These are phyloP conservation scores for Fusarium stilboides DNA, from an alignment of 2,329 filamentous ascomycete genomes.

Conservation along the genomic window DNA sequence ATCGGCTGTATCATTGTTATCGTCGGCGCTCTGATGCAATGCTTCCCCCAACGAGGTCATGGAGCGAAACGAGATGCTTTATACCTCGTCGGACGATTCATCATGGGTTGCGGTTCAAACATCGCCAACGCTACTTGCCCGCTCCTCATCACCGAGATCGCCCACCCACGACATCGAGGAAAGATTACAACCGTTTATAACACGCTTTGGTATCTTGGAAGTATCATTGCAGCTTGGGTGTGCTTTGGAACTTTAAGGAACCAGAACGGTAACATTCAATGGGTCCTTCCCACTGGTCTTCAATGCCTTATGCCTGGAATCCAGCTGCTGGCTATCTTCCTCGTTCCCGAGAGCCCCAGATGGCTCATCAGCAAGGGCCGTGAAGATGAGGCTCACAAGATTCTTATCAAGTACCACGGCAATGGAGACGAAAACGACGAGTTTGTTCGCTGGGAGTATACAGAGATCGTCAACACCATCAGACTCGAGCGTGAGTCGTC, in stretches of 20 bases:
- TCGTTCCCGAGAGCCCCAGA: slow-evolving; percentile 43
- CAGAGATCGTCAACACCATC: slow-evolving; percentile 42
- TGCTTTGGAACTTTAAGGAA: slow-evolving; percentile 41
- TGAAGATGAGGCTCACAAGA: slow-evolving; percentile 38
- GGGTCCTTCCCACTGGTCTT: slow-evolving; percentile 41
- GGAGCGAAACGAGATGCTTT: slow-evolving; percentile 33
- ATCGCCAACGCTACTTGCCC: slow-evolving; percentile 47
- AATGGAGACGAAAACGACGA: slow-evolving; percentile 34
- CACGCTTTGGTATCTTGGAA: slow-evolving; percentile 46
- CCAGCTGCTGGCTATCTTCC: slow-evolving; percentile 40
- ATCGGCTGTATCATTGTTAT: slow-evolving; percentile 42
- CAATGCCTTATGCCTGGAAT: slow-evolving; percentile 46
- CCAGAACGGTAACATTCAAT: slow-evolving; percentile 38
- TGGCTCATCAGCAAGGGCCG: slow-evolving; percentile 46
- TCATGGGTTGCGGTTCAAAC: slow-evolving; percentile 47
- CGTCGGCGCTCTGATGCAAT: slow-evolving; percentile 43
- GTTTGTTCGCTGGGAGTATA: slow-evolving; percentile 41
- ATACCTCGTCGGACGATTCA: slow-evolving; percentile 43
- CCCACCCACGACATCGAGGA: slow-evolving; percentile 44
- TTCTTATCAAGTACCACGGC: slow-evolving; percentile 46
- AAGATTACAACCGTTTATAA: slow-evolving; percentile 47
- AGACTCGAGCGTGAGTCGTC: slow-evolving; percentile 37
- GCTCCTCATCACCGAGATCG: slow-evolving; percentile 45
- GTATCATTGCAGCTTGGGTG: slow-evolving; percentile 43
- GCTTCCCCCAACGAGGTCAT: slow-evolving; percentile 33